Evolutionary conservation across 805 yeast species (phyloP), one percentile per base, ranked within the genome.

Genomic region (Grigorovia humatica): DNA sequence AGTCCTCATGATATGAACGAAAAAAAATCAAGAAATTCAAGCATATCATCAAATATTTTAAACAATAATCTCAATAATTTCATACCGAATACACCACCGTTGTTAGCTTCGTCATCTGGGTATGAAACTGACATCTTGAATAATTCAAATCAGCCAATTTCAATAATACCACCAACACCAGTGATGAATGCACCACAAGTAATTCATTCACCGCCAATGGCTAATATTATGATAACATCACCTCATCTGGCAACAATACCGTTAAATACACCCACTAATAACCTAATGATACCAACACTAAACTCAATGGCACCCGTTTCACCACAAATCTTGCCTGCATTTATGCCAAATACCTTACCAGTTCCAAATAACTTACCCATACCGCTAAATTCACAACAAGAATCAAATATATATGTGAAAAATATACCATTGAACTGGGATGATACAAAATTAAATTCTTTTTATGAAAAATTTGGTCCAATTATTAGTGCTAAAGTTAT

Each of bases 341-440:
- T 38, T 15, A 15, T 38, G 17, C 44, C 43, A 35, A 46, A 8
- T 38, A 38, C 7, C 15, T 20, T 29, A n/a, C 19, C 52, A 43
- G 23, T 53, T n/a, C 48, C 50, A 15, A 49, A 50, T 20, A 44
- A 48, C 19, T 49, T 65, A n/a, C 69, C 70, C 2, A 56, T 64
- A 18, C 70, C 75, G n/a, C 60, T 60, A 20, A 70, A 51, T 67
- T 75, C 70, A 50, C 76, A 70, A 57, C 88, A 82, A 62, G 88
- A 83, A 58, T 80, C 88, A 5, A 86, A 86, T 65, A 72, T 86
- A 46, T 86, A 85, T 62, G 81, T 86, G 40, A 83, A 81, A 54
- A 80, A 81, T 60, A 67, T 86, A 43, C 83, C 86, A 6, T 57
- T 73, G 12, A 56, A 71, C 4, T 78, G 82, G 63, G 72, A 70